A percentile compares a stretch with the other conserved stretches of the same genome.
Conservation (phyloP, 164 flowering plant genomes). For the Macadamia tetraphylla region DNA sequence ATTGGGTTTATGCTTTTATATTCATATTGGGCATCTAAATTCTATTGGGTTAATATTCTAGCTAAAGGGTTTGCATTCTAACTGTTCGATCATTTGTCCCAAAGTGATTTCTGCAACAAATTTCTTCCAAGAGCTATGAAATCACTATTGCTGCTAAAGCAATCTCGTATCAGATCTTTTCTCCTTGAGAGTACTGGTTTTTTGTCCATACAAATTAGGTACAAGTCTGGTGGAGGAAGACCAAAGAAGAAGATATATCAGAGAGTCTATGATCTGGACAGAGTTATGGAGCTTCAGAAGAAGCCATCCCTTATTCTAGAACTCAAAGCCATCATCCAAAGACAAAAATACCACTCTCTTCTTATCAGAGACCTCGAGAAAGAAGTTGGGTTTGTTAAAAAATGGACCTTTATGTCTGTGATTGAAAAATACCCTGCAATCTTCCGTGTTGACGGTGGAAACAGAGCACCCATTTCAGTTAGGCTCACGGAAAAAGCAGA, state of each 20-base stretch:
- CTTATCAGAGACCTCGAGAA: constrained; percentile 80
- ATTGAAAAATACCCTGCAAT: constrained; percentile 81
- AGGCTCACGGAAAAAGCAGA: constrained; percentile 57
- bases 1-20: no score
- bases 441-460: constrained; percentile 61
- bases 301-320: constrained; percentile 75
- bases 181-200: constrained; percentile 2
- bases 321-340: constrained; percentile 63
- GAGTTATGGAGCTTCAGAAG: constrained; percentile 77
- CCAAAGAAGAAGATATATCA: constrained; percentile 87
- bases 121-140: neutral
- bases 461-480: constrained; percentile 49
- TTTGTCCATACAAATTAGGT: constrained; percentile 33
- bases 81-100: no score
- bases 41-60: no score
- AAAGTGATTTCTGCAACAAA: neutral
- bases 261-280: constrained; percentile 71
- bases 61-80: no score
- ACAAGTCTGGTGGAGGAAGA: constrained; percentile 53
- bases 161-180: neutral
- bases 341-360: constrained; percentile 44
- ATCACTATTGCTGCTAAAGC: neutral
- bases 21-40: no score
- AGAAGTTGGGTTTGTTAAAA: constrained; percentile 81
- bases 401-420: constrained; percentile 84